These are phyloP conservation scores for Rhodotorula graminis DNA, from an alignment of 768 basidiomycete species.

Conservation along the genomic window DNA sequence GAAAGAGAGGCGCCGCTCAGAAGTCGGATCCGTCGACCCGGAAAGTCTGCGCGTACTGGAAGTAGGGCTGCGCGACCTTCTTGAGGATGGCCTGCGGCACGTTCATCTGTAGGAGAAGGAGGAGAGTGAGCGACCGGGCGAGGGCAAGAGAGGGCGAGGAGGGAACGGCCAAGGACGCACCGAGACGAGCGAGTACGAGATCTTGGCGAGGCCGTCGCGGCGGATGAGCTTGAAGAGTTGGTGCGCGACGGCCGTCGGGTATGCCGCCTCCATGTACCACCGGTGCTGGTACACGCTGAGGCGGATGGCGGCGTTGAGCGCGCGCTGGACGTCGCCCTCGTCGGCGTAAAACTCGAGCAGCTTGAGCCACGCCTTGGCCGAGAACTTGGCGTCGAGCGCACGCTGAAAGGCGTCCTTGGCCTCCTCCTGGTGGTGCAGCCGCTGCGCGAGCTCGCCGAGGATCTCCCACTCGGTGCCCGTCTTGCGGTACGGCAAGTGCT, in stretches of 20 bases:
- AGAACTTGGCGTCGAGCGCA: conserved; percentile 82
- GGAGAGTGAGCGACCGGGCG: neutral
- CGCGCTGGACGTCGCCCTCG: conserved; percentile 86
- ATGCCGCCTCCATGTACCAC: conserved; percentile 79
- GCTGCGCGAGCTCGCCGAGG: conserved; percentile 82
- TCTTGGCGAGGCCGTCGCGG: conserved; percentile 88
- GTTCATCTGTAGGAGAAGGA: conserved; percentile 26
- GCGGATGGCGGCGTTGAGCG: conserved; percentile 84
- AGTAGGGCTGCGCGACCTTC: conserved; percentile 36
- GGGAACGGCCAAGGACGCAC: neutral
- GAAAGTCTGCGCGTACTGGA: conserved; percentile 37
- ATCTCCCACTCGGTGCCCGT: conserved; percentile 98
- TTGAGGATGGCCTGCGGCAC: conserved; percentile 36
- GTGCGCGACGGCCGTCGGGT: conserved; percentile 59
- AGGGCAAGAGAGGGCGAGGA: neutral
- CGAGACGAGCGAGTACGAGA: conserved; percentile 83
- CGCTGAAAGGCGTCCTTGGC: conserved; percentile 94
- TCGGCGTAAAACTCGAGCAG: conserved; percentile 95
- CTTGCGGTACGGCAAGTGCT: conserved; percentile 95
- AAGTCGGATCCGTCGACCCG: conserved; percentile 21
- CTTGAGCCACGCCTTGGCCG: conserved; percentile 86
- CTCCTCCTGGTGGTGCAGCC: conserved; percentile 96
- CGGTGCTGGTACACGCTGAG: conserved; percentile 80
- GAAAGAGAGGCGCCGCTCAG: neutral
- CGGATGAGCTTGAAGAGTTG: conserved; percentile 89